Evolutionary conservation across 1,284 basidiomycete species (phyloP).

Genomic region (Marasmius oreades): DNA sequence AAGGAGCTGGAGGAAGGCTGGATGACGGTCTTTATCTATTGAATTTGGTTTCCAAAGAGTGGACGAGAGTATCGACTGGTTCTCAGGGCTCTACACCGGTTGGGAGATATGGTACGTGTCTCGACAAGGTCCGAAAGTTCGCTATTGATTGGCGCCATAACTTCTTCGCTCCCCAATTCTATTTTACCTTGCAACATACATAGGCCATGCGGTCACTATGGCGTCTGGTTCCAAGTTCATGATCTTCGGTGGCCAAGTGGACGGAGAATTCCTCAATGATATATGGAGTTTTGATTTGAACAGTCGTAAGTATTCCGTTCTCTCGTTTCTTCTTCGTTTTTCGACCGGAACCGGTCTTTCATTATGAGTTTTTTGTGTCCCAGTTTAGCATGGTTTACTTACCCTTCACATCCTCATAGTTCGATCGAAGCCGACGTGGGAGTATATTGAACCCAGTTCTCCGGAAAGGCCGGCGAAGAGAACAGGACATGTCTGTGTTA

Average conservation of each 20-base stretch:
- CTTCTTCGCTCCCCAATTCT: background rate
- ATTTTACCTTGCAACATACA: background rate
- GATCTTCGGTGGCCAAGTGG: slow-evolving; percentile 97
- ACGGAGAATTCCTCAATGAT: slow-evolving; percentile 93
- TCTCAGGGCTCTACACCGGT: slow-evolving; percentile 67
- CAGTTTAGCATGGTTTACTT: slow-evolving; percentile 6
- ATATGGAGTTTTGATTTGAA: slow-evolving; percentile 97
- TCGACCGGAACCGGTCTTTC: too few relatives aligned
- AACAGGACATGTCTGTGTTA: slow-evolving; percentile 92
- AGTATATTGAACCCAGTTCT: slow-evolving; percentile 64
- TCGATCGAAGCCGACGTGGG: slow-evolving; percentile 73
- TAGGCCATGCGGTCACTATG: slow-evolving; percentile 91
- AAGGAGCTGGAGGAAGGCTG: slow-evolving; percentile 69
- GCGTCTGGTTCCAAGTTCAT: slow-evolving; percentile 83
- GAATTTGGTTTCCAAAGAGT: slow-evolving; percentile 90
- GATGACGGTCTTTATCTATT: slow-evolving; percentile 96
- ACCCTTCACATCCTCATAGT: slow-evolving; percentile 42
- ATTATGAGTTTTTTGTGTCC: too few relatives aligned
- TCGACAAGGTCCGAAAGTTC: too few relatives aligned
- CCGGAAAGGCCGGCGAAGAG: slow-evolving; percentile 77
- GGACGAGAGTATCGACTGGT: slow-evolving; percentile 80
- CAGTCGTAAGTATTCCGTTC: slow-evolving; percentile 59
- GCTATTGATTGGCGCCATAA: too few relatives aligned
- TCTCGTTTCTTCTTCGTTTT: slow-evolving; percentile 9
- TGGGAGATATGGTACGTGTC: slow-evolving; percentile 70